Evolutionary conservation across 441 rosid species (phyloP).

Genomic region (Biscutella auriculata): DNA sequence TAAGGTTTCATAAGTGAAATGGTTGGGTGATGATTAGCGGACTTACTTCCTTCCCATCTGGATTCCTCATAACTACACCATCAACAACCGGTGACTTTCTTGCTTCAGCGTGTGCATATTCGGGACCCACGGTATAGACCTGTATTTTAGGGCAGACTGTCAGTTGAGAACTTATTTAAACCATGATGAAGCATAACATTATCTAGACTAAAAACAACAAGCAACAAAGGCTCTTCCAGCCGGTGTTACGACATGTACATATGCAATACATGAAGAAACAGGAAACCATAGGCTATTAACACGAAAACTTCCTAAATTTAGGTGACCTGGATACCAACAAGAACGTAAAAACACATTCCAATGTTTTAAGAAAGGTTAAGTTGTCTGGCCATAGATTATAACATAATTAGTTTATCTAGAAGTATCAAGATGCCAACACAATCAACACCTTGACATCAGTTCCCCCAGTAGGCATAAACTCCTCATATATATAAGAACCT

Average conservation of each 20-base stretch:
- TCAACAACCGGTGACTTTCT: constrained; percentile 99
- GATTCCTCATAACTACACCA: constrained; percentile 99
- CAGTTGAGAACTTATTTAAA: constrained; percentile 4
- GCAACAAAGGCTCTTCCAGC: too few species aligned
- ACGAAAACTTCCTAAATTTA: neutral
- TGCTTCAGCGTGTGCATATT: constrained; percentile 99
- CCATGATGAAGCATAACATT: neutral
- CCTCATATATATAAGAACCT: constrained; percentile 98
- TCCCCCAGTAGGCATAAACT: constrained; percentile 99
- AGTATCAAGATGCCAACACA: neutral
- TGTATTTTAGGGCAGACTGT: constrained; percentile 27
- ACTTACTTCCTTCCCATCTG: constrained; percentile 96
- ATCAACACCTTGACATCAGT: constrained; percentile 92
- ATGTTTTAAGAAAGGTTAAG: neutral
- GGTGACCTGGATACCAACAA: constrained; percentile 7
- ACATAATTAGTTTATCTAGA: neutral
- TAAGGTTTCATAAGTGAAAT: neutral
- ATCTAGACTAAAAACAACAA: neutral
- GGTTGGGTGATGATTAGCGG: neutral
- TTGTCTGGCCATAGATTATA: too few species aligned
- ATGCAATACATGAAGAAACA: too few species aligned
- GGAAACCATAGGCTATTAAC: neutral
- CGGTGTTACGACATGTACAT: too few species aligned
- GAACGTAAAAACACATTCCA: constrained; percentile 1
- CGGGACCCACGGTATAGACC: constrained; percentile 99